Conservation (phyloP, 2,329 filamentous ascomycete species). For the Didymella sp. region DNA sequence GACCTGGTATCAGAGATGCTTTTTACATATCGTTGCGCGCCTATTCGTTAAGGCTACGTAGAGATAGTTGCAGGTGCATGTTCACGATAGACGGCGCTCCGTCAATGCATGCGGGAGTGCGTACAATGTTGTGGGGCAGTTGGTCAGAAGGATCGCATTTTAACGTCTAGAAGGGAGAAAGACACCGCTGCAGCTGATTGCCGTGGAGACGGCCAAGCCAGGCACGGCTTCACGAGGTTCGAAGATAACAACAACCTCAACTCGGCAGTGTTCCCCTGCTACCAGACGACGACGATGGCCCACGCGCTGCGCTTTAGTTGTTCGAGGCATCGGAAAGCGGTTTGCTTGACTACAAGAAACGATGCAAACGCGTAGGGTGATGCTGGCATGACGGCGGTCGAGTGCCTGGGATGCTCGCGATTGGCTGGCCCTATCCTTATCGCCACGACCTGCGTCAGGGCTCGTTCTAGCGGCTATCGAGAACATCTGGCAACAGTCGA, state of each 20-base stretch:
- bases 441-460: constrained; percentile 31
- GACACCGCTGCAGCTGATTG: constrained; percentile 15
- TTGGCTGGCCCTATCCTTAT: constrained; percentile 38
- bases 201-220: constrained; percentile 19
- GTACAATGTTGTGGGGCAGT: constrained; percentile 33
- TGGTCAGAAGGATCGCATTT: constrained; percentile 22
- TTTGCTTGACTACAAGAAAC: constrained; percentile 42
- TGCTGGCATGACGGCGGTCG: constrained; percentile 37
- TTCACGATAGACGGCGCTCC: constrained; percentile 9
- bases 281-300: constrained; percentile 15
- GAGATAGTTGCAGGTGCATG: constrained; percentile 1
- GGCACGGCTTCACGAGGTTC: constrained; percentile 12
- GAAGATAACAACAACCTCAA: constrained; percentile 14
- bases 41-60: constrained; percentile 23
- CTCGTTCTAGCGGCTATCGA: constrained; percentile 23
- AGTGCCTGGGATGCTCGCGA: constrained; percentile 25
- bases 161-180: constrained; percentile 22
- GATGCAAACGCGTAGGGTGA: constrained; percentile 26
- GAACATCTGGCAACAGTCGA: constrained; percentile 17
- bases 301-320: constrained; percentile 16
- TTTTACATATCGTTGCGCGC: constrained; percentile 22
- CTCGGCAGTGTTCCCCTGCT: constrained; percentile 16
- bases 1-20: constrained; percentile 11
- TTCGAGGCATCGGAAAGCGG: constrained; percentile 17
- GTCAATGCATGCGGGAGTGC: constrained; percentile 23